These are phyloP conservation scores for Citrus unshiu DNA, from an alignment of 345 rosid genomes.

Conservation along the genomic window DNA sequence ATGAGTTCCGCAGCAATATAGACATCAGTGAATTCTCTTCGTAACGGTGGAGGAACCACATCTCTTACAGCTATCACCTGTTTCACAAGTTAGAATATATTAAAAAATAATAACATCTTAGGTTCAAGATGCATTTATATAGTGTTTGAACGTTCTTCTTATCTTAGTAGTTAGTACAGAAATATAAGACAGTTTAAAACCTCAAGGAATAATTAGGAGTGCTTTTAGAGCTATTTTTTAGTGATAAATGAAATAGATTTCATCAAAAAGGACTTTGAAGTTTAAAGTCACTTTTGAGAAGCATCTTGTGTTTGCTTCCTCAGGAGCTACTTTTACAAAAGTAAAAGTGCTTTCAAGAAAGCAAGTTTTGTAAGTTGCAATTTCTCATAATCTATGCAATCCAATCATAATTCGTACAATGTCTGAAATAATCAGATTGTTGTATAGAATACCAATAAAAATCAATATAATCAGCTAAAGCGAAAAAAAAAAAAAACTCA, in stretches of 20 bases:
- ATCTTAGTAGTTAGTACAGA: too few relatives aligned
- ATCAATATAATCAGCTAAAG: background rate
- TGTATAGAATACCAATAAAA: background rate
- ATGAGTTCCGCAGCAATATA: constrained; percentile 80
- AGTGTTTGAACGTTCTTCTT: too few relatives aligned
- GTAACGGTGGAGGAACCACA: constrained; percentile 85
- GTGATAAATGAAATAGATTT: background rate
- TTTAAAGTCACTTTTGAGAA: background rate
- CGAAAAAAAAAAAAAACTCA: constrained; percentile 18
- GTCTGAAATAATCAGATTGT: background rate
- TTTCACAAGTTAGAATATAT: background rate
- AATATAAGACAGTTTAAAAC: too few relatives aligned
- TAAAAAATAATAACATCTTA: background rate
- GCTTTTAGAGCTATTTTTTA: background rate
- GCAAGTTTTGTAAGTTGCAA: background rate
- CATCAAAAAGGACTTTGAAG: background rate
- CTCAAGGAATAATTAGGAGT: background rate
- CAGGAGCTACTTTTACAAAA: background rate
- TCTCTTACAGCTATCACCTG: constrained; percentile 83
- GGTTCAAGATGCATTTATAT: background rate
- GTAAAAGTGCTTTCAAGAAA: background rate
- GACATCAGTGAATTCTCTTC: constrained; percentile 84
- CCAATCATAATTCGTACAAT: background rate
- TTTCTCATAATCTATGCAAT: background rate
- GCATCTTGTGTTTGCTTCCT: background rate